Evolutionary conservation across 2,329 filamentous ascomycete species (phyloP).

Genomic region (Hymenoscyphus occultus): DNA sequence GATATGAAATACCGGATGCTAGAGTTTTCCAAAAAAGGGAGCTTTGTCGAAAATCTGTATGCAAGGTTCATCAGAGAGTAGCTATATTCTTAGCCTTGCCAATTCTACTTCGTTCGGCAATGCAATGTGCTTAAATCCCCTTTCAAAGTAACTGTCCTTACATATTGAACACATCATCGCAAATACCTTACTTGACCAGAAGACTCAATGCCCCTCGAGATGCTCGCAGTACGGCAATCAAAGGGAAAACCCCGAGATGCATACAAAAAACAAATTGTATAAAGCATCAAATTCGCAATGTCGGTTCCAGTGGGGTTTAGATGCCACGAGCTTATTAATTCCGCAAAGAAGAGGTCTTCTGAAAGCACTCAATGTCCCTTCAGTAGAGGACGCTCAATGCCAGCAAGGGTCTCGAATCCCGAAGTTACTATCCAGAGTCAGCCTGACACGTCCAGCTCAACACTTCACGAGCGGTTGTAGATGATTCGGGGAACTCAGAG

Average conservation of each 20-base stretch:
- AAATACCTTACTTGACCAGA: background rate
- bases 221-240: background rate
- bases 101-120: background rate
- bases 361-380: background rate
- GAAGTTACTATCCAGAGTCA: background rate
- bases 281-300: background rate
- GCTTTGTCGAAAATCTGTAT: too few relatives aligned
- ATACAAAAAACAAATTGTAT: background rate
- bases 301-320: background rate
- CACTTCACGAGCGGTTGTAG: background rate
- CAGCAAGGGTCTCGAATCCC: background rate
- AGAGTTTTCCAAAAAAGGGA: too few relatives aligned
- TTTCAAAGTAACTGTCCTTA: background rate
- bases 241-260: background rate
- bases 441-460: background rate
- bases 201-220: background rate
- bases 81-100: too few relatives aligned
- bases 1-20: too few relatives aligned
- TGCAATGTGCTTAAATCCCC: background rate
- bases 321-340: background rate
- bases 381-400: background rate
- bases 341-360: background rate
- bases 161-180: background rate
- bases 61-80: too few relatives aligned
- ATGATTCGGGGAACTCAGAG: constrained; percentile 2